Conservation (phyloP, 495 filamentous ascomycete genomes). For the Neurospora pannonica region DNA sequence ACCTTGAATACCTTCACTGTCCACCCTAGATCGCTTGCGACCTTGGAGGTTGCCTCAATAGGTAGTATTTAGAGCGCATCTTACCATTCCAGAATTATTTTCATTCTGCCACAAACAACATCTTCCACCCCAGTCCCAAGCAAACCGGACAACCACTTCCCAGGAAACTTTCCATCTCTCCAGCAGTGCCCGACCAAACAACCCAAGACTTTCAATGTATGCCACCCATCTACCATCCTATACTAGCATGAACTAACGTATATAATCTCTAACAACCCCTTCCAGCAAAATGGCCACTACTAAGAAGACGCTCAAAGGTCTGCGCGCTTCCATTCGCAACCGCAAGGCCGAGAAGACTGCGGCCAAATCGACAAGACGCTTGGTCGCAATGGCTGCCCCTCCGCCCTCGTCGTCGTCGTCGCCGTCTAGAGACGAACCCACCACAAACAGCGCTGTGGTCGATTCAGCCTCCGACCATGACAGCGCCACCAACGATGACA, state of each 20-base stretch:
- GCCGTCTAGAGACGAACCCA: not conserved
- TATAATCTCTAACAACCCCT: not conserved
- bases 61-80: not conserved
- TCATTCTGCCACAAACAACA: not conserved
- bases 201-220: not conserved
- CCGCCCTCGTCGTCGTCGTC: not conserved
- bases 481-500: not conserved
- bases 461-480: not conserved
- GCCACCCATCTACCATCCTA: not conserved
- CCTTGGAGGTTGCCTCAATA: not conserved
- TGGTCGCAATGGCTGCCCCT: not conserved
- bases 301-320: not conserved
- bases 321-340: not conserved
- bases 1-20: not conserved
- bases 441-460: not conserved
- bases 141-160: not conserved
- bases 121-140: not conserved
- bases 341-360: not conserved
- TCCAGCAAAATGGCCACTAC: not conserved
- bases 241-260: not conserved
- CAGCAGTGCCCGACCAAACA: not conserved
- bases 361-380: not conserved
- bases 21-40: not conserved
- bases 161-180: not conserved
- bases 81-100: not conserved